A percentile compares a stretch with the other conserved stretches of the same genome.
Evolutionary conservation across 2,329 filamentous ascomycete species (phyloP).

Genomic region (Escovopsis sp.): DNA sequence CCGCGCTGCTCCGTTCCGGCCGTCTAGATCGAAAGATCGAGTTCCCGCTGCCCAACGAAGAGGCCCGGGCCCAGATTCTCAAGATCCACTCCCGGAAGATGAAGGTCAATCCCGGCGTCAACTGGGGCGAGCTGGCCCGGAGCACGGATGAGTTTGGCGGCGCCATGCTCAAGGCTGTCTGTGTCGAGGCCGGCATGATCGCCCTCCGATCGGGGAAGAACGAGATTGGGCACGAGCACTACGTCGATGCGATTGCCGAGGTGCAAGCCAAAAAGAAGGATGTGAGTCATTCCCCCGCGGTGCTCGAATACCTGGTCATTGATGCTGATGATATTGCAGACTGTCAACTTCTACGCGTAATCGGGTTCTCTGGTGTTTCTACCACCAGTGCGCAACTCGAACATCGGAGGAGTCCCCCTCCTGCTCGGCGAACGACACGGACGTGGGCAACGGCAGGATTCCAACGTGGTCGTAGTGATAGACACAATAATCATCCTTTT

Average conservation of each 20-base stretch:
- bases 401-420: conserved; percentile 1
- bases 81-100: conserved; percentile 98
- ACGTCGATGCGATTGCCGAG: conserved; percentile 94
- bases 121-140: conserved; percentile 89
- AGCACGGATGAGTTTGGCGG: conserved; percentile 98
- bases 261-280: conserved; percentile 96
- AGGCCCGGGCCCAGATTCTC: conserved; percentile 90
- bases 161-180: conserved; percentile 95
- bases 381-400: neutral
- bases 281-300: conserved; percentile 25
- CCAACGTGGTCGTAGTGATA: no score
- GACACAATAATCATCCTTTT: no score
- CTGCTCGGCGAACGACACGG: conserved; percentile 2
- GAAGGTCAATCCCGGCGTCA: conserved; percentile 84
- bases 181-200: conserved; percentile 98
- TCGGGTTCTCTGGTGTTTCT: neutral
- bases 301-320: neutral
- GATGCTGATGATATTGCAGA: conserved; percentile 20
- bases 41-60: conserved; percentile 94
- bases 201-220: conserved; percentile 84
- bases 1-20: conserved; percentile 77
- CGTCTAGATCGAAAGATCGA: conserved; percentile 95
- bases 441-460: conserved; percentile 2
- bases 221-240: conserved; percentile 96
- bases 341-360: conserved; percentile 43